phyloP scores from a whole-genome alignment of 176 grass and related monocot species.

The Avena insularis region DNA sequence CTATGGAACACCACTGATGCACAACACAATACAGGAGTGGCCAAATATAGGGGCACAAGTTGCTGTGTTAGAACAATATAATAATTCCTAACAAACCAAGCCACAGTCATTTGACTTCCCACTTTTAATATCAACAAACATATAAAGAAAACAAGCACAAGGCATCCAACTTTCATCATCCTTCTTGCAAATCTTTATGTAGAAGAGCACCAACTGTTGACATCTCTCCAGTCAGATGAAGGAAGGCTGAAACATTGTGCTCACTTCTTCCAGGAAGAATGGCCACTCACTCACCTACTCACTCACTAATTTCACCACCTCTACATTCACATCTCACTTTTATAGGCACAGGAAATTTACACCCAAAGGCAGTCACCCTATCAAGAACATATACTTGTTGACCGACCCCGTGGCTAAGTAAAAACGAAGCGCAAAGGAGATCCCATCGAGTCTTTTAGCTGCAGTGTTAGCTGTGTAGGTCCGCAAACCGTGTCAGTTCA shows the following conservation, averaged over 20 bases:
- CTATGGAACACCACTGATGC: conserved; percentile 4
- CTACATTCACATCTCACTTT: conserved; percentile 66
- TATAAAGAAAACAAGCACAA: conserved; percentile 12
- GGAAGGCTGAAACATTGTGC: conserved; percentile 56
- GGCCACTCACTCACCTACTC: conserved; percentile 37
- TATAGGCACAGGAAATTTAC: conserved; percentile 83
- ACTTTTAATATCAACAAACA: conserved; percentile 36
- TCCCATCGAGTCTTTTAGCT: conserved; percentile 50
- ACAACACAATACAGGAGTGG: conserved; percentile 27
- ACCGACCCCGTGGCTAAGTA: conserved; percentile 69
- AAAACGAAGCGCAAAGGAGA: conserved; percentile 64
- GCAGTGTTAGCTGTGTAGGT: conserved; percentile 68
- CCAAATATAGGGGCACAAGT: conserved; percentile 28
- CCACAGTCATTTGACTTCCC: conserved; percentile 11
- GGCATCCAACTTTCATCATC: conserved; percentile 39
- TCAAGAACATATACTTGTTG: conserved; percentile 75
- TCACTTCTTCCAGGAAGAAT: conserved; percentile 57
- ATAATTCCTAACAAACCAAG: conserved; percentile 55
- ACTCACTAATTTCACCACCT: conserved; percentile 44
- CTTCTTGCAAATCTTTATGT: conserved; percentile 53
- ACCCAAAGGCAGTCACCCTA: conserved; percentile 70
- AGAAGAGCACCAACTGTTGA: conserved; percentile 43
- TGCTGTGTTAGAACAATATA: conserved; percentile 40
- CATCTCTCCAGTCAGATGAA: conserved; percentile 43
- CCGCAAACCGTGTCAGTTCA: conserved; percentile 53